Conservation (phyloP, 495 filamentous ascomycete species). For the Penicillium diatomitis region DNA sequence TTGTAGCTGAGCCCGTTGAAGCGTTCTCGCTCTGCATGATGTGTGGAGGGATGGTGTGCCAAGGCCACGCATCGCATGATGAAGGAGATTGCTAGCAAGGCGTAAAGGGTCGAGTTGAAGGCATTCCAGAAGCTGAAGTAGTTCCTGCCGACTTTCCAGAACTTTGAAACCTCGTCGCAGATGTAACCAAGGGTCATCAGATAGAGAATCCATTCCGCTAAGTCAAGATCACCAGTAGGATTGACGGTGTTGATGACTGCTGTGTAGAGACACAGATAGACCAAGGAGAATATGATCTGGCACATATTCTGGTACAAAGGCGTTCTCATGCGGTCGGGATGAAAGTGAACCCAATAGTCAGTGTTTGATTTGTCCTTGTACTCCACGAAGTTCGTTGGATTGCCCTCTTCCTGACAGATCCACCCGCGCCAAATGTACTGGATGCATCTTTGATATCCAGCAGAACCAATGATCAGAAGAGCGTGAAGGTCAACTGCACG, state of each 20-base stretch:
- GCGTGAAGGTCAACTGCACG: slow-evolving; percentile 89
- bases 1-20: slow-evolving; percentile 84
- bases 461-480: slow-evolving; percentile 73
- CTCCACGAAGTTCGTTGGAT: slow-evolving; percentile 75
- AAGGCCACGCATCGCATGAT: slow-evolving; percentile 69
- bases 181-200: slow-evolving; percentile 89
- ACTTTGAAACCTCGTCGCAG: slow-evolving; percentile 74
- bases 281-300: slow-evolving; percentile 73
- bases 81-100: slow-evolving; percentile 66
- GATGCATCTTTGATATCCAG: slow-evolving; percentile 94
- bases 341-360: slow-evolving; percentile 68
- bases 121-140: slow-evolving; percentile 94
- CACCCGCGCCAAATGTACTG: slow-evolving; percentile 88
- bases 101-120: slow-evolving; percentile 80
- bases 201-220: slow-evolving; percentile 79
- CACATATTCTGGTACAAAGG: slow-evolving; percentile 87
- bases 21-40: slow-evolving; percentile 44
- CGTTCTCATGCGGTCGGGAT: slow-evolving; percentile 87
- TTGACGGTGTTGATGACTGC: slow-evolving; percentile 90
- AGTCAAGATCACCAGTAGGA: slow-evolving; percentile 64
- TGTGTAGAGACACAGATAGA: slow-evolving; percentile 81
- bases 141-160: slow-evolving; percentile 84
- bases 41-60: slow-evolving; percentile 41
- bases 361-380: slow-evolving; percentile 70
- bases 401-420: slow-evolving; percentile 88